Evolutionary conservation across 1,284 basidiomycete genomes (phyloP).

Genomic region (Boletus smithii): DNA sequence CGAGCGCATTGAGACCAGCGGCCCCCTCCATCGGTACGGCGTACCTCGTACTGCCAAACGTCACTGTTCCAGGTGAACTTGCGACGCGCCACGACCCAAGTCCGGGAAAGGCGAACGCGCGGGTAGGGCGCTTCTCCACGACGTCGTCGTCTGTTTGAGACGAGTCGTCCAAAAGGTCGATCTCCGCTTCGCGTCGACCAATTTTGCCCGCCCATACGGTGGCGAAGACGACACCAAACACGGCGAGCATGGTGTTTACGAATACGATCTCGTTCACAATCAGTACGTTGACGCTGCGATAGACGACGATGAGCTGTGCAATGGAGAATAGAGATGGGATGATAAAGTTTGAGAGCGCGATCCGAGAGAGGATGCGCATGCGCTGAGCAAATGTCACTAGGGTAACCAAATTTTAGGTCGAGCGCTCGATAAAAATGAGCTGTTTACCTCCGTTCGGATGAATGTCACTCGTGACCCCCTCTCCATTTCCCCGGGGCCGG

Average conservation of each 20-base stretch:
- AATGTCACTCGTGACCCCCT: constrained; percentile 20
- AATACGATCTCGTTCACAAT: constrained; percentile 30
- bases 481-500: constrained; percentile 4
- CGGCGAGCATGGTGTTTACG: constrained; percentile 26
- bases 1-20: neutral
- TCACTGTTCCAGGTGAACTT: constrained; percentile 2
- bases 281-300: constrained; percentile 19
- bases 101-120: constrained; percentile 11
- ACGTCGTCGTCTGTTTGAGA: too few species aligned
- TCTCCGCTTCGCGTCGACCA: constrained; percentile 3
- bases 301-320: constrained; percentile 32
- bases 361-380: constrained; percentile 26
- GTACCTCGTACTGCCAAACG: constrained; percentile 6
- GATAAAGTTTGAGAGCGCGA: constrained; percentile 33
- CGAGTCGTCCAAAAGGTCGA: neutral
- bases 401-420: neutral
- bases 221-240: constrained; percentile 30
- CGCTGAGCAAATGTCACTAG: constrained; percentile 24
- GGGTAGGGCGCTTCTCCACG: neutral
- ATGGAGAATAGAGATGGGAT: constrained; percentile 34
- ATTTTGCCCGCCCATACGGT: constrained; percentile 20
- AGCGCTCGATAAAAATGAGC: neutral
- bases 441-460: constrained; percentile 13
- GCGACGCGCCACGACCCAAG: constrained; percentile 25
- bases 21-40: neutral